Percentiles rank a stretch among this genome's conserved stretches.
These are phyloP conservation scores for Xylaria flabelliformis DNA, from an alignment of 495 filamentous ascomycete genomes.

Conservation along the genomic window DNA sequence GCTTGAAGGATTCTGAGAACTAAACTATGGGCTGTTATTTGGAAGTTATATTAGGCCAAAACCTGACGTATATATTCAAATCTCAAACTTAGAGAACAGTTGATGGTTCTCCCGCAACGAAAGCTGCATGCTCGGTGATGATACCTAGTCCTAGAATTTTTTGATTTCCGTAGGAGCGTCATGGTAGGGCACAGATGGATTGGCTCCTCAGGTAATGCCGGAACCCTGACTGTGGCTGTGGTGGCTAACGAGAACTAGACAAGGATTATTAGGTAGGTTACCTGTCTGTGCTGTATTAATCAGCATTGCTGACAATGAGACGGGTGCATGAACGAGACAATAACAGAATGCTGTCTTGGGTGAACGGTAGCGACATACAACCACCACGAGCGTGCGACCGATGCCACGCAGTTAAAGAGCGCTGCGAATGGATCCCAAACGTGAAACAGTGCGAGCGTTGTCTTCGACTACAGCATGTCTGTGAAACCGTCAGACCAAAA, in stretches of 20 bases:
- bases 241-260: not conserved
- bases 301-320: not conserved
- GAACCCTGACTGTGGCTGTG: not conserved
- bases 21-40: not conserved
- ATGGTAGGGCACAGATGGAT: too few relatives aligned
- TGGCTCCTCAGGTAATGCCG: too few relatives aligned
- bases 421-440: constrained; percentile 27
- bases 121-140: not conserved
- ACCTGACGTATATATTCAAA: not conserved
- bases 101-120: not conserved
- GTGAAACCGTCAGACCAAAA: constrained; percentile 27
- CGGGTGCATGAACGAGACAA: not conserved
- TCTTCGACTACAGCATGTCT: constrained; percentile 30
- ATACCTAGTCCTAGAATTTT: not conserved
- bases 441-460: constrained; percentile 31
- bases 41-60: not conserved
- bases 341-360: constrained; percentile 9
- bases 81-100: not conserved
- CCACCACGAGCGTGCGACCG: constrained; percentile 33
- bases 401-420: constrained; percentile 38
- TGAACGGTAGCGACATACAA: not conserved
- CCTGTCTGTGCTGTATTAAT: too few relatives aligned
- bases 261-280: not conserved
- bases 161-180: too few relatives aligned
- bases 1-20: not conserved